phyloP scores from a whole-genome alignment of 73 alveolate species.

The Paramecium biaurelia region DNA sequence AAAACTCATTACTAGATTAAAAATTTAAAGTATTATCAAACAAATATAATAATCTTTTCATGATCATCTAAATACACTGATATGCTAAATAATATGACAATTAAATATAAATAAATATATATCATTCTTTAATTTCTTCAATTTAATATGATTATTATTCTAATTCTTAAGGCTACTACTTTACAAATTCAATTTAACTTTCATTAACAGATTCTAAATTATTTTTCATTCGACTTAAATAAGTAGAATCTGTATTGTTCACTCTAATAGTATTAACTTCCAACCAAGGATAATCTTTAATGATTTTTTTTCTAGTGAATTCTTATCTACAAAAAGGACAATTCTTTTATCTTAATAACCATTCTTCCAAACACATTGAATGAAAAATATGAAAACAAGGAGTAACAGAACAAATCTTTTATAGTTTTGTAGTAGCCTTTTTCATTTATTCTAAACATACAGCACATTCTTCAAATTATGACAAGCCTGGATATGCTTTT shows the following conservation, averaged over 20 bases:
- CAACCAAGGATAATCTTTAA: constrained; percentile 15
- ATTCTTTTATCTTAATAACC: constrained; percentile 1
- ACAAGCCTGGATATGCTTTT: not conserved
- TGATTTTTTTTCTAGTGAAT: not conserved
- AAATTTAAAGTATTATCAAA: too few relatives aligned
- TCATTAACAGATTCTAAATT: not conserved
- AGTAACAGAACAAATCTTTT: not conserved
- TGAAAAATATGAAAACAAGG: constrained; percentile 47
- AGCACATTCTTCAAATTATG: constrained; percentile 23
- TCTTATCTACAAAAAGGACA: constrained; percentile 40
- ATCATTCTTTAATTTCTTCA: not conserved
- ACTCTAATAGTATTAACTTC: not conserved
- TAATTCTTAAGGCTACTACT: not conserved
- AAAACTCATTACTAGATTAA: too few relatives aligned
- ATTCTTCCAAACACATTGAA: not conserved
- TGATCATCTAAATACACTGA: too few relatives aligned
- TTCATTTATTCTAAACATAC: constrained; percentile 21
- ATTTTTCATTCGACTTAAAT: not conserved
- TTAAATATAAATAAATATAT: not conserved
- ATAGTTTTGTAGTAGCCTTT: not conserved
- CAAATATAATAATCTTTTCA: too few relatives aligned
- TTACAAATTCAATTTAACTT: not conserved
- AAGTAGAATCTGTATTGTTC: not conserved
- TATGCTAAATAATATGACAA: too few relatives aligned
- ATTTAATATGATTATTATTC: not conserved